Conservation (phyloP, 1,284 basidiomycete genomes). For the Pseudozyma tsukubaensis region DNA sequence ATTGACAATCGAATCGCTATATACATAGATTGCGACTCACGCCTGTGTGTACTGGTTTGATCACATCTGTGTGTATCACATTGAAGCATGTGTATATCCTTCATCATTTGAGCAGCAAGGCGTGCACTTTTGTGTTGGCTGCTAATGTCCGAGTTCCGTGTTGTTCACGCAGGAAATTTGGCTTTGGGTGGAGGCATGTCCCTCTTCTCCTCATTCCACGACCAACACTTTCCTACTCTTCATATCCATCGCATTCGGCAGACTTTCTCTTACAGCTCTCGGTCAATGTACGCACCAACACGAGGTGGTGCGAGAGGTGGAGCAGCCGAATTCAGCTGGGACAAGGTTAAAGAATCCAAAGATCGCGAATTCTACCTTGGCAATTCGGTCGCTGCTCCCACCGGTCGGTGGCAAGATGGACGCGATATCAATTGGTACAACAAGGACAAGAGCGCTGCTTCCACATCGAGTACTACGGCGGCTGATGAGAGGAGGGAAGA, state of each 20-base stretch:
- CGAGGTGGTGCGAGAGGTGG: conserved; percentile 65
- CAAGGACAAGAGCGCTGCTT: conserved; percentile 41
- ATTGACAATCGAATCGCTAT: too few species aligned
- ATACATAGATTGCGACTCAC: too few species aligned
- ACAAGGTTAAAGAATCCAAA: conserved; percentile 62
- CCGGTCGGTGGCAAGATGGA: conserved; percentile 65
- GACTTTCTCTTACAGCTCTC: background rate
- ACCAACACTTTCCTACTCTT: background rate
- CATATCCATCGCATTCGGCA: background rate
- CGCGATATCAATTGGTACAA: conserved; percentile 68
- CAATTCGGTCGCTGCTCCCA: conserved; percentile 65
- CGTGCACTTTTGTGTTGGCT: background rate
- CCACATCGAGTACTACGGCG: conserved; percentile 3
- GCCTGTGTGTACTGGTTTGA: background rate
- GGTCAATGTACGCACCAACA: conserved; percentile 19
- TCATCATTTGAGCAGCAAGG: too few species aligned
- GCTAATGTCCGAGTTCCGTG: conserved; percentile 22
- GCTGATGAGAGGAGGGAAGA: conserved; percentile 56
- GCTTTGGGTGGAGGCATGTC: conserved; percentile 18
- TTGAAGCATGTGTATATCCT: too few species aligned
- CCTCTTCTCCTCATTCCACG: background rate
- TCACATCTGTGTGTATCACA: background rate
- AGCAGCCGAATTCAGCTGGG: conserved; percentile 65
- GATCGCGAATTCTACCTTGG: conserved; percentile 67
- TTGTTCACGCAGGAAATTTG: conserved; percentile 8